phyloP scores from a whole-genome alignment of 352 stramenopile species.

The Thalassiosira hispida region DNA sequence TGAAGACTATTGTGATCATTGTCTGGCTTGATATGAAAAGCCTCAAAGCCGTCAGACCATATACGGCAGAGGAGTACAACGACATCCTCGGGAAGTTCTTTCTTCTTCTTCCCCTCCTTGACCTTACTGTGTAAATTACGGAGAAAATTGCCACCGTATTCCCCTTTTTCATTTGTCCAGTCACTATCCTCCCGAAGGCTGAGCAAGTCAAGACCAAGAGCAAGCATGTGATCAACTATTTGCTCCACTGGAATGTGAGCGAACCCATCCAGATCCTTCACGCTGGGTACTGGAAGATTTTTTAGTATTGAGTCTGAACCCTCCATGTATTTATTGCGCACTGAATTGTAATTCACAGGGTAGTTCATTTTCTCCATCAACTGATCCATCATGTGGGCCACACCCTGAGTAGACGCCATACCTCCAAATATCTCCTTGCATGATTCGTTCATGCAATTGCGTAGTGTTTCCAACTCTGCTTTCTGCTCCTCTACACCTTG shows the following conservation, averaged over 20 bases:
- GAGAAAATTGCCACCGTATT: constrained; percentile 3
- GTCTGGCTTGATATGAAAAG: constrained; percentile 16
- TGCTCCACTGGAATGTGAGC: constrained; percentile 12
- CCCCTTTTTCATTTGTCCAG: neutral
- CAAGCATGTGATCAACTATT: constrained; percentile 13
- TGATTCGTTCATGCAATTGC: neutral
- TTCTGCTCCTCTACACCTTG: neutral
- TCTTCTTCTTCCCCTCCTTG: neutral
- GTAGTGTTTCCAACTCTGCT: neutral
- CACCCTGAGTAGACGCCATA: too few relatives aligned
- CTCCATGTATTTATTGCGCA: neutral
- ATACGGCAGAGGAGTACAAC: neutral
- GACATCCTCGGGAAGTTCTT: neutral
- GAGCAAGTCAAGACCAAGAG: neutral
- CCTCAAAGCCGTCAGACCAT: constrained; percentile 38
- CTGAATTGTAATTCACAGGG: neutral
- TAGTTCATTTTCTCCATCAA: neutral
- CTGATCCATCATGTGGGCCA: neutral
- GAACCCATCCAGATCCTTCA: neutral
- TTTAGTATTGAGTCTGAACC: neutral
- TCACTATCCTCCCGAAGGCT: constrained; percentile 7
- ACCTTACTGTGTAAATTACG: neutral
- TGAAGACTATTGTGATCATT: constrained; percentile 22
- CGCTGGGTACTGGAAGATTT: constrained; percentile 7
- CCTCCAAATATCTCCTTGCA: too few relatives aligned